These are phyloP conservation scores for Fusarium sp. DNA, from an alignment of 2,329 filamentous ascomycete species.

Conservation along the genomic window DNA sequence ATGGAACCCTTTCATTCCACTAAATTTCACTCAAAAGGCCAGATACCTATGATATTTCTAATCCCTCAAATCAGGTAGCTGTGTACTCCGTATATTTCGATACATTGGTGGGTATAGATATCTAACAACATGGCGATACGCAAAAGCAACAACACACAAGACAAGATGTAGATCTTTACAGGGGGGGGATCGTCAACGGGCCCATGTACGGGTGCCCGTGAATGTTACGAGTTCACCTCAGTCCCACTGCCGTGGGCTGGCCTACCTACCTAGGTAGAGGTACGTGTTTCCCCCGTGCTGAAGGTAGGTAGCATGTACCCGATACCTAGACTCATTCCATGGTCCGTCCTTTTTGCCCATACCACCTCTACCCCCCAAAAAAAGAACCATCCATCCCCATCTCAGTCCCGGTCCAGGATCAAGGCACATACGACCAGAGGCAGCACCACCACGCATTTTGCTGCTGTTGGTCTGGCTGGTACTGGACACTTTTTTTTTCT, in stretches of 20 bases:
- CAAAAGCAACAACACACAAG: slow-evolving; percentile 21
- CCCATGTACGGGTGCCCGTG: not conserved
- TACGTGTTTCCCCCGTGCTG: slow-evolving; percentile 16
- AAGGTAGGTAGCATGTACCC: slow-evolving; percentile 19
- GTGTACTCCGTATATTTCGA: not conserved
- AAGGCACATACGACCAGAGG: slow-evolving; percentile 31
- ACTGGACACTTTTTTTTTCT: slow-evolving; percentile 4
- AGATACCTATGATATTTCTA: slow-evolving; percentile 8
- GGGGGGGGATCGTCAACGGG: slow-evolving; percentile 25
- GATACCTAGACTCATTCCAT: slow-evolving; percentile 11
- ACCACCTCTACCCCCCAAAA: slow-evolving; percentile 27
- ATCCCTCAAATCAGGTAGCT: not conserved
- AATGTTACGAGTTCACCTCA: slow-evolving; percentile 8
- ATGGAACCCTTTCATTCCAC: slow-evolving; percentile 23
- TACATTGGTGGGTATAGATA: not conserved
- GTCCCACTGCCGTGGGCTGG: not conserved
- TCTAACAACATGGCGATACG: slow-evolving; percentile 6
- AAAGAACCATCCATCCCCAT: slow-evolving; percentile 36
- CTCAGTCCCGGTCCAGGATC: slow-evolving; percentile 30
- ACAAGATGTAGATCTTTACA: slow-evolving; percentile 32
- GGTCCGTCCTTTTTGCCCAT: slow-evolving; percentile 8
- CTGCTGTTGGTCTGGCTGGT: slow-evolving; percentile 21
- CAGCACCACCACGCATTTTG: slow-evolving; percentile 28
- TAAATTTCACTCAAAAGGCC: slow-evolving; percentile 15
- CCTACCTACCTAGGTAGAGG: too few relatives aligned